Conservation (phyloP, 768 basidiomycete genomes). For the Erythrobasidium yunnanense region DNA sequence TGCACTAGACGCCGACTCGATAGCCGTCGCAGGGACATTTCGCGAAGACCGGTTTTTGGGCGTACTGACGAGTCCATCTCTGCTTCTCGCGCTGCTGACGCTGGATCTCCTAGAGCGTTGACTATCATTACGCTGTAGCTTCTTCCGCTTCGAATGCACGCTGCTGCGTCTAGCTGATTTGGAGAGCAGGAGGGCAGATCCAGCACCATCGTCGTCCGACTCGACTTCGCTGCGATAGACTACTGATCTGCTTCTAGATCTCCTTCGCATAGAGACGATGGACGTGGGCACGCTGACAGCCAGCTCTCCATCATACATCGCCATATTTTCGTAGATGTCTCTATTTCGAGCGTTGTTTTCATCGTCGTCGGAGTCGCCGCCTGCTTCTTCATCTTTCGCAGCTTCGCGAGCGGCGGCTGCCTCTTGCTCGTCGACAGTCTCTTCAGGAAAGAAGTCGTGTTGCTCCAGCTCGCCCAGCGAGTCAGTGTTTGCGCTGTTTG, state of each 20-base stretch:
- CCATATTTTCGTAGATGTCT: conserved; percentile 8
- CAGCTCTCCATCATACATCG: conserved; percentile 16
- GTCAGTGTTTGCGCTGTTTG: neutral
- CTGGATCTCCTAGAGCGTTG: neutral
- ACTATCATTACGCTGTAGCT: neutral
- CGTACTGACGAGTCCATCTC: neutral
- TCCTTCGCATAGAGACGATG: conserved; percentile 4
- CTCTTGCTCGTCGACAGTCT: conserved; percentile 4
- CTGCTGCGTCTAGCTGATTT: neutral
- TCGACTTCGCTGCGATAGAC: conserved; percentile 3
- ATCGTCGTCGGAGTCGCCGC: neutral
- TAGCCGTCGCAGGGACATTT: neutral
- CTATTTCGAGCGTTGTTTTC: neutral
- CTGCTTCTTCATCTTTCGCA: neutral
- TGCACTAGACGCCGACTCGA: conserved; percentile 2
- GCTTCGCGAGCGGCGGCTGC: neutral
- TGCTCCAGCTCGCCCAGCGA: neutral
- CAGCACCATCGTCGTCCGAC: neutral
- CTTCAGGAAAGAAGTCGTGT: conserved; percentile 20
- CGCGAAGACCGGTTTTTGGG: neutral
- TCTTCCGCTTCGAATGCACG: neutral
- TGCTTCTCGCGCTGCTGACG: neutral
- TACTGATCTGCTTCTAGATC: neutral
- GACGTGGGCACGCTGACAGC: conserved; percentile 26
- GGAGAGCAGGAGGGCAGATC: neutral